Conservation (phyloP, 2,329 filamentous ascomycete genomes). For the Ceratocystis diversiconidia region DNA sequence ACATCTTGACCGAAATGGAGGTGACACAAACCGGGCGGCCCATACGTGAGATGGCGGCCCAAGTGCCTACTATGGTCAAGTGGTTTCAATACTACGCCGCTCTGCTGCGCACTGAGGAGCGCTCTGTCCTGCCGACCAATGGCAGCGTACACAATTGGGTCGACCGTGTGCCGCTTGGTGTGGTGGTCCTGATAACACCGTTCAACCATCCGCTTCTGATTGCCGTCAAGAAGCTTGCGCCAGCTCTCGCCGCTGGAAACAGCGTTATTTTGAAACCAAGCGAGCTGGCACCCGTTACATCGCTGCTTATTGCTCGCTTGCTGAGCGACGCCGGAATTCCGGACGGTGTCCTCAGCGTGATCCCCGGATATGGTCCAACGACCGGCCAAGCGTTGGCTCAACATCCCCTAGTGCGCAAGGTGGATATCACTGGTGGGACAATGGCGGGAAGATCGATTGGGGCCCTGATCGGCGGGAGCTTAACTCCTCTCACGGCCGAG, state of each 20-base stretch:
- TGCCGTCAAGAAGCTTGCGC: constrained; percentile 34
- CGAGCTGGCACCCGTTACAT: constrained; percentile 38
- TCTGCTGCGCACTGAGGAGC: constrained; percentile 30
- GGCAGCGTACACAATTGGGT: constrained; percentile 34
- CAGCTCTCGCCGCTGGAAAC: constrained; percentile 35
- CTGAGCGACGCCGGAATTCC: constrained; percentile 61
- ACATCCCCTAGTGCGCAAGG: constrained; percentile 55
- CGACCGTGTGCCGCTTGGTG: constrained; percentile 36
- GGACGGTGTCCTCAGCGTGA: constrained; percentile 57
- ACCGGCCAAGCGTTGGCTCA: constrained; percentile 52
- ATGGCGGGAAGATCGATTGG: constrained; percentile 58
- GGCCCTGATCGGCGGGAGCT: constrained; percentile 46
- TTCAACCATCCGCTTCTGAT: constrained; percentile 40
- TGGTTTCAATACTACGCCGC: constrained; percentile 32
- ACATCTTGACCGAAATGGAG: constrained; percentile 32
- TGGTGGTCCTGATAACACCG: constrained; percentile 41
- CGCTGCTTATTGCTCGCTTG: constrained; percentile 32
- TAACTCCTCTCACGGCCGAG: constrained; percentile 52
- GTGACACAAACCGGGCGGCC: constrained; percentile 33
- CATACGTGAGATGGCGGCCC: constrained; percentile 27
- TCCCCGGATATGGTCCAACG: constrained; percentile 56
- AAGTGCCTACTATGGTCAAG: constrained; percentile 25
- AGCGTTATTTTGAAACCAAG: constrained; percentile 40
- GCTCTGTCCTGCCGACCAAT: constrained; percentile 33
- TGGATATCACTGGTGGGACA: constrained; percentile 65